These are phyloP conservation scores for Ichthyophthirius multifiliis DNA, from an alignment of 169 alveolate genomes.

Conservation along the genomic window DNA sequence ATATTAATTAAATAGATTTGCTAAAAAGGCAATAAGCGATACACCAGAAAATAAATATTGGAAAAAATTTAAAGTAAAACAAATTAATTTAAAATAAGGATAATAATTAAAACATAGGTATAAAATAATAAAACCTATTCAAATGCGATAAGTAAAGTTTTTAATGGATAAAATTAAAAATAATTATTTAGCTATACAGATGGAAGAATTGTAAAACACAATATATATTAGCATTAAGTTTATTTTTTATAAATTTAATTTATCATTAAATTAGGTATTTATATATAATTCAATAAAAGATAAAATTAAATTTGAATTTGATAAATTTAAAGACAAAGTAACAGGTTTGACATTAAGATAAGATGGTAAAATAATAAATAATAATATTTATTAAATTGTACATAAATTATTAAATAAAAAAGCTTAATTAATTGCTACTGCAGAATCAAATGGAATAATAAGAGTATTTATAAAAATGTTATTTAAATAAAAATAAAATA, in stretches of 20 bases:
- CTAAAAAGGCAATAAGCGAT: constrained; percentile 18
- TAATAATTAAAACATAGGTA: background rate
- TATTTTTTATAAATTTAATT: background rate
- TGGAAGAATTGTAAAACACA: background rate
- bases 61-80: constrained; percentile 3
- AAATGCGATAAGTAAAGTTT: background rate
- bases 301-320: constrained; percentile 1
- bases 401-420: background rate
- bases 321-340: background rate
- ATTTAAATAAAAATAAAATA: too few relatives aligned
- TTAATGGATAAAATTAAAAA: background rate
- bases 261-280: background rate
- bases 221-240: background rate
- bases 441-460: background rate
- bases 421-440: background rate
- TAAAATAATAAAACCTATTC: background rate
- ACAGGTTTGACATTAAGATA: background rate
- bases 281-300: background rate
- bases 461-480: background rate
- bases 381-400: background rate
- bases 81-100: background rate
- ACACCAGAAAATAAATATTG: constrained; percentile 23
- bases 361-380: background rate
- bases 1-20: background rate
- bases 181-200: background rate